phyloP scores from a whole-genome alignment of 2,329 filamentous ascomycete species.

The Diaporthe citrichinensis region DNA sequence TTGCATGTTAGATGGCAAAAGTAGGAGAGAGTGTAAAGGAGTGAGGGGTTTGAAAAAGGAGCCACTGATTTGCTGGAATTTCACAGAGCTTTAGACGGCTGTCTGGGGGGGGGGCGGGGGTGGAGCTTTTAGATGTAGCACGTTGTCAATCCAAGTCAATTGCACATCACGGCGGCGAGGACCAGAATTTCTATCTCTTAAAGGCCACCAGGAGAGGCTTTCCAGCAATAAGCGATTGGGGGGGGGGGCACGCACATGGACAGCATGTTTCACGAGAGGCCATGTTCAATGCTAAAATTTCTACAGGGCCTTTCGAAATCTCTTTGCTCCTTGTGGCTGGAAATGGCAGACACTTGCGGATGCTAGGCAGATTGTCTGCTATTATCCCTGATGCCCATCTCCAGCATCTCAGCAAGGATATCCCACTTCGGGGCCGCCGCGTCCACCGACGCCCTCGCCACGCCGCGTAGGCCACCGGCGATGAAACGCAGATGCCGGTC shows the following conservation, averaged over 20 bases:
- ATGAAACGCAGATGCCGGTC: constrained; percentile 78
- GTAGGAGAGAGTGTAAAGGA: background rate
- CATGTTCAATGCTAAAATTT: too few relatives aligned
- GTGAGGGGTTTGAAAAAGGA: background rate
- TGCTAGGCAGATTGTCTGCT: background rate
- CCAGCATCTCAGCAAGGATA: constrained; percentile 83
- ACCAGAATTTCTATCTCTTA: too few relatives aligned
- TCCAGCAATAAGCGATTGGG: too few relatives aligned
- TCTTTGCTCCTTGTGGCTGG: background rate
- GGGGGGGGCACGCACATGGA: too few relatives aligned
- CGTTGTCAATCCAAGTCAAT: background rate
- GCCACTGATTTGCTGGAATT: constrained; percentile 4
- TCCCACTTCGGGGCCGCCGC: constrained; percentile 77
- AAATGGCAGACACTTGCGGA: background rate
- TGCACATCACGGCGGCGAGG: background rate
- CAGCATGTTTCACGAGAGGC: background rate
- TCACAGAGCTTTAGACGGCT: background rate
- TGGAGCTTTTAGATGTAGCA: background rate
- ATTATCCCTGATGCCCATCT: constrained; percentile 59
- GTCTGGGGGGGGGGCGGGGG: background rate
- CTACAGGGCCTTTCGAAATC: background rate
- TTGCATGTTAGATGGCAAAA: constrained; percentile 4
- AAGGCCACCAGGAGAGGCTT: background rate
- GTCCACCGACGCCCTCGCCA: constrained; percentile 81
- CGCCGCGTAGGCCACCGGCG: constrained; percentile 78